phyloP scores from a whole-genome alignment of 768 basidiomycete genomes.

The Trametes maxima region DNA sequence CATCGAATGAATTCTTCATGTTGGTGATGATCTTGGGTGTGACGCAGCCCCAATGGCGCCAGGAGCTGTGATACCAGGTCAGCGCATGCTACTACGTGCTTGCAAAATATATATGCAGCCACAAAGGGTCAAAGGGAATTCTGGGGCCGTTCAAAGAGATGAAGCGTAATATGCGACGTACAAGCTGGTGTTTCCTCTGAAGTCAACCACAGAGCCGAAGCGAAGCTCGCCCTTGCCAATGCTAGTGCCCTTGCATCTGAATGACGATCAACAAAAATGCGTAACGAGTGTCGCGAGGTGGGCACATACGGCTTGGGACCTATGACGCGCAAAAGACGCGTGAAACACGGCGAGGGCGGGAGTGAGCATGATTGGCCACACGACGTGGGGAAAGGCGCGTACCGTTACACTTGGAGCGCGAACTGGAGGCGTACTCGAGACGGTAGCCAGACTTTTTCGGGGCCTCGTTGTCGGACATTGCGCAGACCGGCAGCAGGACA shows the following conservation, averaged over 20 bases:
- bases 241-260: constrained; percentile 53
- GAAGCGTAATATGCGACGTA: constrained; percentile 36
- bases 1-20: constrained; percentile 61
- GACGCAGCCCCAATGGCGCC: constrained; percentile 92
- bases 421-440: constrained; percentile 71
- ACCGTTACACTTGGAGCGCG: constrained; percentile 82
- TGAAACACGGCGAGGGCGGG: constrained; percentile 31
- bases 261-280: constrained; percentile 26
- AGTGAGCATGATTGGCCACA: constrained; percentile 25
- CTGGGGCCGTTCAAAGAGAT: neutral
- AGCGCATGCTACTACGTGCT: neutral
- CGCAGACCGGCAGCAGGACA: neutral
- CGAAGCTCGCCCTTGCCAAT: constrained; percentile 76
- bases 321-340: constrained; percentile 38
- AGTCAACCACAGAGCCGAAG: constrained; percentile 73
- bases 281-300: neutral
- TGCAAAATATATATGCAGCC: neutral
- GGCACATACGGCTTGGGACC: constrained; percentile 69
- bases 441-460: constrained; percentile 67
- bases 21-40: constrained; percentile 71
- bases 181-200: constrained; percentile 71
- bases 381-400: constrained; percentile 30
- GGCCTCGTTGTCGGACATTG: constrained; percentile 42
- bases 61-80: constrained; percentile 48
- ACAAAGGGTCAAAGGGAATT: neutral